Percentiles rank a stretch among this genome's conserved stretches.
These are phyloP conservation scores for Metschnikowia vanudenii DNA, from an alignment of 805 yeast genomes.

Conservation along the genomic window DNA sequence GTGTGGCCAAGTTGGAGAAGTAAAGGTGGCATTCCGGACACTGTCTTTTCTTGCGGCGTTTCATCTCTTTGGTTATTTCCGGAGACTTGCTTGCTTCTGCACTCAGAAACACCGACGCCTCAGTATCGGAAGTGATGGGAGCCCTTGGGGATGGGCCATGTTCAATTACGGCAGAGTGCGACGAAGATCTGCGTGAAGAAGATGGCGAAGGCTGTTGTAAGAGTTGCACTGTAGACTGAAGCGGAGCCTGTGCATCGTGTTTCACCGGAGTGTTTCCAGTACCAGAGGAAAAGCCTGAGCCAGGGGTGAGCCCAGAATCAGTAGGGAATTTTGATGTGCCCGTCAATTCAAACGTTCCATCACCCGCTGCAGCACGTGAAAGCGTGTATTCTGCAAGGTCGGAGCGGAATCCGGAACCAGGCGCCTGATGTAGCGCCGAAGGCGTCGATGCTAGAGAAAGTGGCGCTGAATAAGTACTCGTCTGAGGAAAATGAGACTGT, in stretches of 20 bases:
- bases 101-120: not conserved
- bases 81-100: conserved; percentile 5
- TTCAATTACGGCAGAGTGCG: conserved; percentile 1
- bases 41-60: conserved; percentile 60
- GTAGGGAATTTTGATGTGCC: not conserved
- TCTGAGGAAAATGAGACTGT: not conserved
- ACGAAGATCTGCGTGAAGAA: conserved; percentile 6
- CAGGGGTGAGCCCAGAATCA: not conserved
- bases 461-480: not conserved
- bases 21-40: conserved; percentile 67
- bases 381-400: not conserved
- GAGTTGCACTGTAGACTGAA: not conserved
- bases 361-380: not conserved
- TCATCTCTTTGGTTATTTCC: conserved; percentile 23
- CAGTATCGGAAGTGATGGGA: not conserved
- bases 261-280: not conserved
- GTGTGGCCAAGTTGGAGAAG: conserved; percentile 81
- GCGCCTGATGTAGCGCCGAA: not conserved
- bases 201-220: conserved; percentile 10
- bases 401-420: not conserved
- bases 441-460: not conserved
- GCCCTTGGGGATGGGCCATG: not conserved
- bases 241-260: not conserved
- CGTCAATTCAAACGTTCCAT: not conserved
- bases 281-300: not conserved